Evolutionary conservation across 176 grass and related monocot genomes (phyloP), one percentile per base, ranked within the genome.

Genomic region (Raddia guianensis): DNA sequence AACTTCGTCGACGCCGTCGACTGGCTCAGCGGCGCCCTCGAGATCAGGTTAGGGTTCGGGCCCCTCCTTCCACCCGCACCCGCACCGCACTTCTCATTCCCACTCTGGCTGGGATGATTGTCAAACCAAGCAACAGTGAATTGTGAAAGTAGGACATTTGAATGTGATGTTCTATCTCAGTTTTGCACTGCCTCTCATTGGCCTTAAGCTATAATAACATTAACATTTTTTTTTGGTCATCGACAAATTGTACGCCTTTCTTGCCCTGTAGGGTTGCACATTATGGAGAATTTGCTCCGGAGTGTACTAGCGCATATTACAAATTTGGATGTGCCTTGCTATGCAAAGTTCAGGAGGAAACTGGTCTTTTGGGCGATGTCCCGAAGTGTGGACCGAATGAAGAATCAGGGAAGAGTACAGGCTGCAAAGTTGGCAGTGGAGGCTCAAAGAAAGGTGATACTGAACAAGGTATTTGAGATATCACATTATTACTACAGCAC

Each of bases 271-370:
- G 96, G 88, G 83, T 72, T 77, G 19, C 76, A 45, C 84, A 84
- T 44, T 70, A 89, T 80, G 96, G 96, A 63, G 96, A 99, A 66
- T 88, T 99, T 69, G 88, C 92, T 61, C 83, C 78, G 20, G 96
- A 99, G 82, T 99, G 96, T 91, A 89, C 72, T 45, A 93, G 85
- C 72, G 76, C 97, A 6, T 99, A 99, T 62, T 99, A 90, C 84
- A 99, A 99, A 48, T 99, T 95, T 19, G 97, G 97, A 56, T 88
- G 69, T 49, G 93, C 97, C 49, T 72, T 99, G 50, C 82, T 99
- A 21, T 95, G 84, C 72, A 99, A 99, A 84, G 85, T 89, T 45
- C 93, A 99, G 79, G 97, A 99, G 77, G 97, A 99, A 79, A 75
- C 82, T 33, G 92, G 89, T 77, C 90, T 91, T 48, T 68, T 99